Evolutionary conservation across 176 grass and related monocot species (phyloP), one percentile per base, ranked within the genome.

Genomic region (Pontederia paniculata): DNA sequence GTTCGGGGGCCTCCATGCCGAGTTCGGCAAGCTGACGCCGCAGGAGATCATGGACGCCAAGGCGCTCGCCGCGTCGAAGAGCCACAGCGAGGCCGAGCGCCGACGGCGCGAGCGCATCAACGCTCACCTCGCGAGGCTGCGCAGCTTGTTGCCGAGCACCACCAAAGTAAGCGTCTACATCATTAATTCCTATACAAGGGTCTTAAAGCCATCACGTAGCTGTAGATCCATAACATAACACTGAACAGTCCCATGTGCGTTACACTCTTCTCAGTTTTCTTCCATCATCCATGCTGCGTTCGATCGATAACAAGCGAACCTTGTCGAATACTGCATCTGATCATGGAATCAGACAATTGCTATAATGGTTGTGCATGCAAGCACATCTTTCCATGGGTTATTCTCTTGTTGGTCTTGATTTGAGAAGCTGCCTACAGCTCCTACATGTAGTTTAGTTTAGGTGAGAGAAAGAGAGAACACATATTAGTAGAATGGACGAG

Each of bases 51-150:
- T 98, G 87, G 94, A 98, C 62, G 94, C 94, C 44, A 98, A 98
- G 69, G 83, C 94, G 12, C 72, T 98, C 17, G 94, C 94, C 14
- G 94, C 94, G 8, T 98, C 94, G 3, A 80, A 85, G 21, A 98
- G 80, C 67, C 94, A 98, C 75, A 98, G 94, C 77, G 94, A 98
- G 75, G 94, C 94, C 65, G 94, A 98, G 83, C 86, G 94, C 50
- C 82, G 94, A 2, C 83, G 94, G 5, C 77, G 94, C 37, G 87
- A 98, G 76, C 78, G 94, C 56, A 98, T 98, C 80, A 98, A 91
- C 71, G 78, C 83, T 0, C 94, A 98, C 74, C 78, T 98, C 20
- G 80, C 87, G 11, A 81, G 52, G 72, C 70, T 98, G 57, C 80
- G 94, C 18, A 98, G 87, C 68, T 78, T 98, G 66, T 80, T 98